phyloP scores from a whole-genome alignment of 192 early-diverging fungal species.

The Spizellomyces sp. region DNA sequence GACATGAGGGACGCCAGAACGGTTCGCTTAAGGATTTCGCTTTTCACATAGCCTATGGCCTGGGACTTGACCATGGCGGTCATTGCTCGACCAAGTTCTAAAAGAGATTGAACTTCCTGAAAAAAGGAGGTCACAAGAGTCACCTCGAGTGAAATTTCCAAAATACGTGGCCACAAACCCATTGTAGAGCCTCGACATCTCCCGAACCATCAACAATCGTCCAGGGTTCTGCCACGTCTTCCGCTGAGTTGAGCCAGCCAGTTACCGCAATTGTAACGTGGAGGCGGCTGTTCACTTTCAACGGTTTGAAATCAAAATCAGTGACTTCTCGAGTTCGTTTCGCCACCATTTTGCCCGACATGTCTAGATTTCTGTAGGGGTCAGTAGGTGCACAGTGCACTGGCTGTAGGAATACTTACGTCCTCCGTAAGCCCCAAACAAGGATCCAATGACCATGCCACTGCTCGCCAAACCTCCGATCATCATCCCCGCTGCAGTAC shows the following conservation, averaged over 20 bases:
- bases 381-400: not conserved
- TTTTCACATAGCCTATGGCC: conserved; percentile 44
- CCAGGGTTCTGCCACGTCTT: conserved; percentile 33
- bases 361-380: conserved; percentile 34
- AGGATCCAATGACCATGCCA: conserved; percentile 47
- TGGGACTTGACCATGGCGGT: conserved; percentile 39
- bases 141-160: not conserved
- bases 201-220: conserved; percentile 32
- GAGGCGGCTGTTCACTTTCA: conserved; percentile 23
- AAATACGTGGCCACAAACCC: conserved; percentile 13
- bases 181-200: conserved; percentile 53
- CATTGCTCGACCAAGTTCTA: conserved; percentile 46
- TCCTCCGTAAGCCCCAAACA: conserved; percentile 56
- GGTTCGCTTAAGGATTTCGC: conserved; percentile 50
- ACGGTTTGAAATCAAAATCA: conserved; percentile 25
- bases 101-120: conserved; percentile 44
- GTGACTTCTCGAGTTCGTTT: conserved; percentile 32
- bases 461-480: conserved; percentile 48
- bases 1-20: conserved; percentile 50
- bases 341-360: not conserved
- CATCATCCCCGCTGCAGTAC: conserved; percentile 47
- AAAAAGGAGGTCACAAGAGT: not conserved
- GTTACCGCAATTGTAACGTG: conserved; percentile 51
- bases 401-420: conserved; percentile 26
- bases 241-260: conserved; percentile 45